Conservation (phyloP, 2,329 filamentous ascomycete species). For the Trichoderma koningii region DNA sequence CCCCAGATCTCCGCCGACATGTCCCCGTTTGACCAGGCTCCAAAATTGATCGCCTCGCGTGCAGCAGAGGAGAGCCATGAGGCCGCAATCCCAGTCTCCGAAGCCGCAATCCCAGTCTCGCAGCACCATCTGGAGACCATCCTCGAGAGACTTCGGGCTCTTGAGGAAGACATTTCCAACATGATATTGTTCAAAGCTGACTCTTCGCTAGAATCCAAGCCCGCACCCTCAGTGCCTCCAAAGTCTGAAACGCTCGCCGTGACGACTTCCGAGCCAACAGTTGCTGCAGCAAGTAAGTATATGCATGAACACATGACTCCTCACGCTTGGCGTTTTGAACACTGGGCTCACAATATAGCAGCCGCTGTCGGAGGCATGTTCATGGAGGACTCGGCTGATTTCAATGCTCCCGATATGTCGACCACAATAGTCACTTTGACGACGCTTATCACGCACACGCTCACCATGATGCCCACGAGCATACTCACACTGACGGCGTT, state of each 20-base stretch:
- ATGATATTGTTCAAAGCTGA: conserved; percentile 32
- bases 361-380: conserved; percentile 4
- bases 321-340: background rate
- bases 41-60: conserved; percentile 29
- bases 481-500: conserved; percentile 5
- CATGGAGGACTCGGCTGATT: background rate
- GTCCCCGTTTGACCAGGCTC: conserved; percentile 25
- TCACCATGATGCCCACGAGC: conserved; percentile 6
- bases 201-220: background rate
- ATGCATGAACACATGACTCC: too few species aligned
- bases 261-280: background rate
- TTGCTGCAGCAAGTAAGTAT: background rate
- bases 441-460: background rate
- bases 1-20: conserved; percentile 28
- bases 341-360: background rate
- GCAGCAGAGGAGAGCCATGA: conserved; percentile 35
- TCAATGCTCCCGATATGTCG: background rate
- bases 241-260: background rate
- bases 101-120: conserved; percentile 34
- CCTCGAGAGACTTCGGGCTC: conserved; percentile 35
- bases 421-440: conserved; percentile 18
- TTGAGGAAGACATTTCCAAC: conserved; percentile 36
- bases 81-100: conserved; percentile 34
- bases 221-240: background rate
- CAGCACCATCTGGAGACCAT: conserved; percentile 34